Conservation (phyloP, 1,284 basidiomycete species). For the Sanghuangporus sanghuang region DNA sequence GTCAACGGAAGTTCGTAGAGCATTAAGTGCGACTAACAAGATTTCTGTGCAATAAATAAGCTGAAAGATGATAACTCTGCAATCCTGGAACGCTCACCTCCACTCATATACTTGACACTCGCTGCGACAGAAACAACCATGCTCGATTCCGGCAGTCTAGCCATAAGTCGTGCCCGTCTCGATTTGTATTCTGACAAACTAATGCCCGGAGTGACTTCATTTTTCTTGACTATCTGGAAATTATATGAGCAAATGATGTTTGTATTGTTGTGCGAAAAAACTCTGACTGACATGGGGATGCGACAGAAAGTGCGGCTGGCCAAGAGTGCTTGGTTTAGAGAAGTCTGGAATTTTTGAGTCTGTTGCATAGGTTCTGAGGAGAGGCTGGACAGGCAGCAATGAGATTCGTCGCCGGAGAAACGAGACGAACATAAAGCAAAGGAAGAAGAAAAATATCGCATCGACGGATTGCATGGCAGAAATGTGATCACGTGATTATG, state of each 20-base stretch:
- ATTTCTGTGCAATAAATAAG: conserved; percentile 31
- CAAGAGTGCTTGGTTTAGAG: conserved; percentile 61
- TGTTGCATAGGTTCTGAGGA: conserved; percentile 30
- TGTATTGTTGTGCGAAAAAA: background rate
- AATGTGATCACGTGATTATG: too few species aligned
- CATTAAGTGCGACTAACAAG: conserved; percentile 36
- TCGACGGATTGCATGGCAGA: too few species aligned
- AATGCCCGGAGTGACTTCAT: conserved; percentile 87
- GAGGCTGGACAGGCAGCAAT: too few species aligned
- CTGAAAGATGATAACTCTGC: conserved; percentile 4
- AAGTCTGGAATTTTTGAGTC: conserved; percentile 22
- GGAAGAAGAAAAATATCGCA: background rate
- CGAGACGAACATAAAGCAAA: background rate
- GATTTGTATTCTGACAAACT: conserved; percentile 76
- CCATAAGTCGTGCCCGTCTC: conserved; percentile 73
- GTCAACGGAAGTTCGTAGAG: background rate
- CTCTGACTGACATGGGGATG: conserved; percentile 73
- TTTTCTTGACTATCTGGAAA: conserved; percentile 36
- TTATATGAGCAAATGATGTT: conserved; percentile 7
- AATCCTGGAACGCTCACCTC: conserved; percentile 46
- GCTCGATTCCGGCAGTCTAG: conserved; percentile 69
- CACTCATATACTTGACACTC: conserved; percentile 83
- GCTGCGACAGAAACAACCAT: conserved; percentile 80
- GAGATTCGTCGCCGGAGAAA: background rate
- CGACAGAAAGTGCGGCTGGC: conserved; percentile 72